A percentile compares a stretch with the other conserved stretches of the same genome.
Conservation (phyloP, 208 protist species). For the Borovskyia barvae region DNA sequence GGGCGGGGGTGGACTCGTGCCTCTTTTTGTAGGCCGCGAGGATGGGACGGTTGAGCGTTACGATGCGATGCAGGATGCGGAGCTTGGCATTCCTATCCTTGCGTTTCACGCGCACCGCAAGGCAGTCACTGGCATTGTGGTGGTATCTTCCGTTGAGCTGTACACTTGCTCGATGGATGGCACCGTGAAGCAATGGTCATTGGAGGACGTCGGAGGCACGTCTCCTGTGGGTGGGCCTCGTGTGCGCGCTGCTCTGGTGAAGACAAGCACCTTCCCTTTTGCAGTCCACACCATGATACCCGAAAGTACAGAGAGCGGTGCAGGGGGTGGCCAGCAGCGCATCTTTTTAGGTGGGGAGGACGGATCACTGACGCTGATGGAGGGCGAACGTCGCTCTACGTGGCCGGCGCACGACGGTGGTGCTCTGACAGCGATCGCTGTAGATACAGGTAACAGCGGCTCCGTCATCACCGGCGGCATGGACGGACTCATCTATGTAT, state of each 20-base stretch:
- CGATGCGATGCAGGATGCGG: conserved; percentile 48
- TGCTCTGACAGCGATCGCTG: conserved; percentile 57
- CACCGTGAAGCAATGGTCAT: conserved; percentile 64
- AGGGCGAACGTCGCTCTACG: conserved; percentile 45
- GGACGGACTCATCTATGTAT: conserved; percentile 71
- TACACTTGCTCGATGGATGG: conserved; percentile 75
- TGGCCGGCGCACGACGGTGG: conserved; percentile 63
- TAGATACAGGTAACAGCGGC: conserved; percentile 23
- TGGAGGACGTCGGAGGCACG: conserved; percentile 19
- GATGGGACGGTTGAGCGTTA: conserved; percentile 78
- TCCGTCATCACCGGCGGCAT: conserved; percentile 68
- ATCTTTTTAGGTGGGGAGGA: conserved; percentile 67
- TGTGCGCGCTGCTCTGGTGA: conserved; percentile 20
- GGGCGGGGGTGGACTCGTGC: conserved; percentile 29
- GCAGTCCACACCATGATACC: conserved; percentile 47
- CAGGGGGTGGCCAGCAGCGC: conserved; percentile 4
- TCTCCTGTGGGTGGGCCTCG: conserved; percentile 15
- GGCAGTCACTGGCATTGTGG: conserved; percentile 61
- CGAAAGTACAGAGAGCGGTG: conserved; percentile 17
- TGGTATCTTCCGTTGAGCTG: conserved; percentile 38
- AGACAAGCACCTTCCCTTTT: conserved; percentile 40
- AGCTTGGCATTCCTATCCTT: conserved; percentile 43
- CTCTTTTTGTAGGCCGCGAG: conserved; percentile 70
- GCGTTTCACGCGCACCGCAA: conserved; percentile 60
- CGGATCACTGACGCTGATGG: conserved; percentile 61